Evolutionary conservation across 176 grass and related monocot species (phyloP), one percentile per base, ranked within the genome.

Genomic region (Pharus latifolius): DNA sequence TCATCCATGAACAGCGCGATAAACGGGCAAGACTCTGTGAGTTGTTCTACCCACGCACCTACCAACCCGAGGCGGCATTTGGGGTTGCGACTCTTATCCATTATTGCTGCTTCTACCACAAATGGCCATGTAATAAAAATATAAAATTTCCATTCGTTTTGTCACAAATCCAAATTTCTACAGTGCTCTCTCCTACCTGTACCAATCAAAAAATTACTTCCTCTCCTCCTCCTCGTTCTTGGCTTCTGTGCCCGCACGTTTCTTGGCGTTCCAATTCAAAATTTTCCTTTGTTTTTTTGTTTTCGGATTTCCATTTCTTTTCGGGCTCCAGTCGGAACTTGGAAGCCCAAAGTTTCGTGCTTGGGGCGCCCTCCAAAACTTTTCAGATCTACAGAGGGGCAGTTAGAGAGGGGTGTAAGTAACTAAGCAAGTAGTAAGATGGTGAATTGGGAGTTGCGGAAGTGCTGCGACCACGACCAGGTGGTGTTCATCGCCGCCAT

Each of bases 401-500:
- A n/a, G n/a, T 50, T 30, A 58, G 69, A 64, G 74, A 11, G n/a
- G 50, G 32, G 30, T 10, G 10, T n/a, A 33, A 23, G 64, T 14
- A 37, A 2, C 31, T 19, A 49, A 6, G 1, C 17, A 30, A 14
- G 42, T 3, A 8, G 25, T 49, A 75, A 70, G 85, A 79, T 80
- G 75, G 75, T 82, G 50, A 94, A 99, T 76, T 94, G 95, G 95
- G 90, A 99, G 77, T 67, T 99, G 69, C 75, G 81, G 82, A 80
- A 92, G 27, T 99, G 95, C 85, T 99, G 95, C 87, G 59, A 77
- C 28, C 78, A 1, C 68, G 15, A 69, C 17, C 95, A 99, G 84
- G 54, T 33, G 63, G 62, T 91, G 50, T 99, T 99, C 77, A 87
- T 93, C 62, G 84, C 69, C 18, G 67, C 84, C 73, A 25, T 99